Conservation (phyloP, 2,329 filamentous ascomycete species). For the Apiospora malaysiana region DNA sequence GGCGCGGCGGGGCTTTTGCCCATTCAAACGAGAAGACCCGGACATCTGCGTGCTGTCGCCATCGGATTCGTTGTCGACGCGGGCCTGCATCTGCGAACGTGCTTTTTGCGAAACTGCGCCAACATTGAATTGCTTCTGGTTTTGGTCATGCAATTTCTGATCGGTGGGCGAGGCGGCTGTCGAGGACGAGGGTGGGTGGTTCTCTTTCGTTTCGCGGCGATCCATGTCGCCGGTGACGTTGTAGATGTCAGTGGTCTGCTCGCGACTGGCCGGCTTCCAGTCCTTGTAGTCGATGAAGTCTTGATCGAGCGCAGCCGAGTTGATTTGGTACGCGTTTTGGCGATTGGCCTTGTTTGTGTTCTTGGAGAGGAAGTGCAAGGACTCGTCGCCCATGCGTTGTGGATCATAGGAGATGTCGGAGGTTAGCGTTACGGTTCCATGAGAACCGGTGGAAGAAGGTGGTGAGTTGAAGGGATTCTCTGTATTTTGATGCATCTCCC, state of each 20-base stretch:
- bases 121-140: slow-evolving; percentile 23
- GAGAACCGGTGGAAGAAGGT: slow-evolving; percentile 62
- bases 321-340: slow-evolving; percentile 36
- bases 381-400: slow-evolving; percentile 55
- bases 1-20: slow-evolving; percentile 32
- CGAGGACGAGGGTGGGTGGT: slow-evolving; percentile 45
- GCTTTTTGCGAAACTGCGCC: slow-evolving; percentile 29
- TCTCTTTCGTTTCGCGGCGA: slow-evolving; percentile 51
- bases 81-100: slow-evolving; percentile 57
- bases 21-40: neutral
- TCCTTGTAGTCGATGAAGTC: slow-evolving; percentile 58
- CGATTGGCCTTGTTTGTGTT: slow-evolving; percentile 27
- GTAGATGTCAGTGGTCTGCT: slow-evolving; percentile 43
- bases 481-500: slow-evolving; percentile 43
- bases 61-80: slow-evolving; percentile 59
- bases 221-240: slow-evolving; percentile 31
- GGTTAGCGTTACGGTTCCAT: slow-evolving; percentile 62
- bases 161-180: slow-evolving; percentile 48
- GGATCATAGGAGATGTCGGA: slow-evolving; percentile 60
- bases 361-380: slow-evolving; percentile 35
- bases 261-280: slow-evolving; percentile 28
- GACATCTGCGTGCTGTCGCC: slow-evolving; percentile 30
- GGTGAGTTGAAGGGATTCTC: slow-evolving; percentile 65
- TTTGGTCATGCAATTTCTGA: slow-evolving; percentile 47
- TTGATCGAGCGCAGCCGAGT: slow-evolving; percentile 47